Percentiles rank a stretch among this genome's conserved stretches.
Evolutionary conservation across 257 asterid genomes (phyloP).

Genomic region (Solanum tarijense): DNA sequence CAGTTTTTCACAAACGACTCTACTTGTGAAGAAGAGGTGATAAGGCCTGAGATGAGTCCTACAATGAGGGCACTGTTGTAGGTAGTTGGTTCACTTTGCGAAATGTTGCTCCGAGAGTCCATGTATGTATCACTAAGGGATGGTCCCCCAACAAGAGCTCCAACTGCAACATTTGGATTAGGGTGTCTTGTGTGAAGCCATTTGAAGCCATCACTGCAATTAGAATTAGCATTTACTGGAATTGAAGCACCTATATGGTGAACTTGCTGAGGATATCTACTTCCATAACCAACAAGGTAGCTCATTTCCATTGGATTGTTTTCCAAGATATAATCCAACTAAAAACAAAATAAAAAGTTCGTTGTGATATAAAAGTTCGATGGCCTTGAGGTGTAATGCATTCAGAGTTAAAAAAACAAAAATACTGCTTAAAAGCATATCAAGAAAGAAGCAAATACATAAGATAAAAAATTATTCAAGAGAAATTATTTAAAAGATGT

Average conservation of each 20-base stretch:
- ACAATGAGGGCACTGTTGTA: slow-evolving; percentile 41
- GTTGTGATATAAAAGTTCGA: background rate
- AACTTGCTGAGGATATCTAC: slow-evolving; percentile 36
- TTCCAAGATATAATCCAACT: slow-evolving; percentile 45
- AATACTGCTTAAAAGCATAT: background rate
- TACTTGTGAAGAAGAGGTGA: slow-evolving; percentile 20
- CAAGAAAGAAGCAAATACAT: background rate
- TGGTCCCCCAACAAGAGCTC: slow-evolving; percentile 70
- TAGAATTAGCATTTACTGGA: slow-evolving; percentile 28
- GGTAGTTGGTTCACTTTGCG: slow-evolving; percentile 47
- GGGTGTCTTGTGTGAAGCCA: slow-evolving; percentile 38
- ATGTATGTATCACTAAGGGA: slow-evolving; percentile 34
- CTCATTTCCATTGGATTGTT: slow-evolving; percentile 36
- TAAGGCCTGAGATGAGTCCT: slow-evolving; percentile 46
- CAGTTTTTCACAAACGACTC: slow-evolving; percentile 13
- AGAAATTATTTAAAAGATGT: background rate
- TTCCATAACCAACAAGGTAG: slow-evolving; percentile 46
- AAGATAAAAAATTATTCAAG: background rate
- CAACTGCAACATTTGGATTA: slow-evolving; percentile 45
- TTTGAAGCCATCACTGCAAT: slow-evolving; percentile 50
- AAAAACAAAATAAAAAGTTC: background rate
- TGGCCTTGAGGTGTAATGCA: background rate
- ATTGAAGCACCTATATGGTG: slow-evolving; percentile 63
- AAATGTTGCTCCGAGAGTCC: slow-evolving; percentile 34
- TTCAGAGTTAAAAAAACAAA: background rate